phyloP scores from a whole-genome alignment of 768 basidiomycete species.

The Xanthoconium purpureum region DNA sequence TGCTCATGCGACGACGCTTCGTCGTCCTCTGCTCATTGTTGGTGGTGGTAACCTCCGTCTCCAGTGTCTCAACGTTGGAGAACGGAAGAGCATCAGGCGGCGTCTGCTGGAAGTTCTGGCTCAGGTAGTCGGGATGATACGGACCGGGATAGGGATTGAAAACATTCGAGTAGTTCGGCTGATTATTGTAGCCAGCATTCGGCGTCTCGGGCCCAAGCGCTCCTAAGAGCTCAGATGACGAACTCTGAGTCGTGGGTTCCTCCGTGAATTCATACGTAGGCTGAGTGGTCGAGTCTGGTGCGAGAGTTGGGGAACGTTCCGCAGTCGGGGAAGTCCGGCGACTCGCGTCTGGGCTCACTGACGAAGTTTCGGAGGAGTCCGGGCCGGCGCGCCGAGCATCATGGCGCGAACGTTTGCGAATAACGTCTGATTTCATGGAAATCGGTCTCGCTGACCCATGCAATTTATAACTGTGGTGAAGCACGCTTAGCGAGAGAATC shows the following conservation, averaged over 20 bases:
- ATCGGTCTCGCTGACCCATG: conserved; percentile 85
- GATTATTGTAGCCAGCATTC: conserved; percentile 25
- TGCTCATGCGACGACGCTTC: conserved; percentile 75
- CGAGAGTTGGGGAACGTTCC: conserved; percentile 63
- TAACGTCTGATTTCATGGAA: conserved; percentile 89
- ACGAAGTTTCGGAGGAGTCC: conserved; percentile 62
- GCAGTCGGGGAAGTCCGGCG: conserved; percentile 66
- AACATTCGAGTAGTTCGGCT: conserved; percentile 29
- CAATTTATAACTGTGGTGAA: conserved; percentile 58
- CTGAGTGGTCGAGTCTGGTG: conserved; percentile 66
- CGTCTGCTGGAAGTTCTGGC: conserved; percentile 46
- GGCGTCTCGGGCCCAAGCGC: conserved; percentile 39
- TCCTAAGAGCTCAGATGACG: conserved; percentile 53
- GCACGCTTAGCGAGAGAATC: conserved; percentile 7
- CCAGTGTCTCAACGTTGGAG: conserved; percentile 45
- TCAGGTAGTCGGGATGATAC: conserved; percentile 70
- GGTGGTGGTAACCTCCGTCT: conserved; percentile 34
- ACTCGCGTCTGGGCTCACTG: conserved; percentile 71
- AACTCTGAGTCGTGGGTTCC: conserved; percentile 36
- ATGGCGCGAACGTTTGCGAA: conserved; percentile 82
- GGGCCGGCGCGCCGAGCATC: conserved; percentile 62
- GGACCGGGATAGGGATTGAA: conserved; percentile 63
- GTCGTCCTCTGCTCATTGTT: conserved; percentile 38
- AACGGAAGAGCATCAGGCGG: conserved; percentile 54
- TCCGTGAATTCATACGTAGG: conserved; percentile 49